These are phyloP conservation scores for Globisporangium carolinianum DNA, from an alignment of 352 stramenopile species.

Conservation along the genomic window DNA sequence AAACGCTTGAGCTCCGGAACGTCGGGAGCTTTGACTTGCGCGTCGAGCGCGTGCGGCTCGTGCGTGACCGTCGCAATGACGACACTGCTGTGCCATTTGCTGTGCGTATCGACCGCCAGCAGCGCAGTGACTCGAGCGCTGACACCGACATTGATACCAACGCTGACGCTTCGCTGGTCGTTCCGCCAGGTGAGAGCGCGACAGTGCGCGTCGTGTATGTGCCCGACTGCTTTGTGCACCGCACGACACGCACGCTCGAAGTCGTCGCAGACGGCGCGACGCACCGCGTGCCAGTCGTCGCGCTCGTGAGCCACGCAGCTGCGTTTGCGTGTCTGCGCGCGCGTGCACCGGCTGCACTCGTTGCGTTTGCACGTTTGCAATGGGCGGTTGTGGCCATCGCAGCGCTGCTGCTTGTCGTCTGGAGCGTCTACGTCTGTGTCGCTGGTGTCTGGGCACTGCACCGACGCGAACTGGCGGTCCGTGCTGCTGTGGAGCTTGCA, in stretches of 20 bases:
- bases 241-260: conserved; percentile 17
- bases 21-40: conserved; percentile 2
- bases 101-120: not conserved
- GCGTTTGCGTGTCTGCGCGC: conserved; percentile 26
- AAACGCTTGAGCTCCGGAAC: conserved; percentile 5
- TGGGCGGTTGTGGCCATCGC: conserved; percentile 12
- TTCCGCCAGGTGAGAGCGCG: not conserved
- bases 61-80: not conserved
- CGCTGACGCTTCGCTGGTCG: not conserved
- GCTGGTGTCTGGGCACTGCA: not conserved
- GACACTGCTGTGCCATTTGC: conserved; percentile 1
- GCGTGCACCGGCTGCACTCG: conserved; percentile 7
- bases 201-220: conserved; percentile 11
- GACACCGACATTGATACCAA: not conserved
- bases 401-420: not conserved
- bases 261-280: conserved; percentile 21
- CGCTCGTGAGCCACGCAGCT: conserved; percentile 6
- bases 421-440: not conserved
- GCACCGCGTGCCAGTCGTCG: conserved; percentile 20
- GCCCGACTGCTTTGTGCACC: conserved; percentile 19
- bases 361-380: conserved; percentile 3
- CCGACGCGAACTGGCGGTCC: not conserved
- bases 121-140: not conserved
- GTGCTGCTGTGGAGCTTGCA: not conserved
- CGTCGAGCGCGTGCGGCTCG: not conserved